These are phyloP conservation scores for Marchantia polymorpha DNA, from an alignment of 225 moss, liverwort and hornwort genomes.

Conservation along the genomic window DNA sequence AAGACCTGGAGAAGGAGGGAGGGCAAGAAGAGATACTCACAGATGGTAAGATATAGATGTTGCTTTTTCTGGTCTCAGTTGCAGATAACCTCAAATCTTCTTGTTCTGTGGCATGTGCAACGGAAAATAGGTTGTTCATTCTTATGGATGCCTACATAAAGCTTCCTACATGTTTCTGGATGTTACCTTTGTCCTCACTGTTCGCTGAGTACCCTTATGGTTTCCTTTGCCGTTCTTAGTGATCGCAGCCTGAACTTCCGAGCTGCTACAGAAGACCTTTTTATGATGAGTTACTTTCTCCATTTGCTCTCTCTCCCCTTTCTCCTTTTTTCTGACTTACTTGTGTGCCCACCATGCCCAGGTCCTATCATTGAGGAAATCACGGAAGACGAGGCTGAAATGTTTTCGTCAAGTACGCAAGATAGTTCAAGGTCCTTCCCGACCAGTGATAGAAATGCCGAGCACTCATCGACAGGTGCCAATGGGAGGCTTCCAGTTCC, in stretches of 20 bases:
- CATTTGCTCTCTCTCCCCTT: neutral
- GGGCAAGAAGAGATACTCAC: slow-evolving; percentile 42
- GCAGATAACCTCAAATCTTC: too few species aligned
- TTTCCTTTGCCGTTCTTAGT: too few species aligned
- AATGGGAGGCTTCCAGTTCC: slow-evolving; percentile 40
- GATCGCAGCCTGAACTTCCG: too few species aligned
- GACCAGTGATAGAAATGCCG: slow-evolving; percentile 31
- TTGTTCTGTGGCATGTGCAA: neutral
- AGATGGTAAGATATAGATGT: slow-evolving; percentile 45
- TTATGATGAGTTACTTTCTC: too few species aligned
- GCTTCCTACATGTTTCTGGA: neutral
- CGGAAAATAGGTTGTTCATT: too few species aligned
- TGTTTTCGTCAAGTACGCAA: slow-evolving; percentile 23
- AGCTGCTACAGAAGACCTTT: too few species aligned
- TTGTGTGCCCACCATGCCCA: slow-evolving; percentile 20
- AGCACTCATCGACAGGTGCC: slow-evolving; percentile 40
- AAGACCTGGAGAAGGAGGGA: slow-evolving; percentile 58
- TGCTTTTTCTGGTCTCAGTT: neutral
- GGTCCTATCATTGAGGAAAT: slow-evolving; percentile 89
- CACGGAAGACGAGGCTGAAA: slow-evolving; percentile 74
- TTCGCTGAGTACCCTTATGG: too few species aligned
- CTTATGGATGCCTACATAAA: neutral
- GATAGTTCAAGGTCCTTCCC: slow-evolving; percentile 13
- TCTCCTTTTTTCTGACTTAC: neutral
- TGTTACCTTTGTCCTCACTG: neutral